phyloP scores from a whole-genome alignment of 106 monocot genomes.

The Dendrobium officinale region DNA sequence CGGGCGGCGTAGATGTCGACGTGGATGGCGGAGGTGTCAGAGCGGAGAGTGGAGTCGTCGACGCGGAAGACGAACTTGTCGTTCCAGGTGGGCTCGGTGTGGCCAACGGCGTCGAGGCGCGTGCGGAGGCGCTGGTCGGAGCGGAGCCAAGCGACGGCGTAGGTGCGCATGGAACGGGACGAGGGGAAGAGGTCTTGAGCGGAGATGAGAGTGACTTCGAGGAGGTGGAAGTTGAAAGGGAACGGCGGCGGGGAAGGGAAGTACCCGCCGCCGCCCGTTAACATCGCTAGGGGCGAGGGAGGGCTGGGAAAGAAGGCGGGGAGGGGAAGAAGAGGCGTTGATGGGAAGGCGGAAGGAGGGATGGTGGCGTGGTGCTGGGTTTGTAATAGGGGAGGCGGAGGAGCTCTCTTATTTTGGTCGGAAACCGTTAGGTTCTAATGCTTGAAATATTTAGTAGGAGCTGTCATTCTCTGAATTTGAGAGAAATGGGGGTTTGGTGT shows the following conservation, averaged over 20 bases:
- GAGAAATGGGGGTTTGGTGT: too few species aligned
- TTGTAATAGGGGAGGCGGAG: neutral
- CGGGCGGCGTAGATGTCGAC: slow-evolving; percentile 32
- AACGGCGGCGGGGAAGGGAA: slow-evolving; percentile 5
- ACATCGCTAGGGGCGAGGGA: neutral
- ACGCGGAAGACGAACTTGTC: slow-evolving; percentile 65
- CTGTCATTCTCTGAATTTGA: neutral
- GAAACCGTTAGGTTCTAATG: neutral
- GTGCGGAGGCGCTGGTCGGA: slow-evolving; percentile 24
- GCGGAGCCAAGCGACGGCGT: slow-evolving; percentile 28
- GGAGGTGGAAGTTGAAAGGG: slow-evolving; percentile 21
- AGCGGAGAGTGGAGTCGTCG: slow-evolving; percentile 37
- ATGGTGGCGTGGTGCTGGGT: too few species aligned
- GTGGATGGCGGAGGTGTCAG: slow-evolving; percentile 44
- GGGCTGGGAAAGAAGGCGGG: neutral
- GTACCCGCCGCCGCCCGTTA: slow-evolving; percentile 1
- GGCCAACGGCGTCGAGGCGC: slow-evolving; percentile 22
- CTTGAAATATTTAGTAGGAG: neutral
- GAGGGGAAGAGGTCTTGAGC: slow-evolving; percentile 32
- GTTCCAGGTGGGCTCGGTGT: slow-evolving; percentile 58
- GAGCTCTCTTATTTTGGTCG: neutral
- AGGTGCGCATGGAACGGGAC: slow-evolving; percentile 17
- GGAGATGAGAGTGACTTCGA: slow-evolving; percentile 44
- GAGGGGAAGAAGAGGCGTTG: neutral
- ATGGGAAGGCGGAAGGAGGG: too few species aligned